A percentile compares a stretch with the other conserved stretches of the same genome.
These are phyloP conservation scores for Scytalidium sp. DNA, from an alignment of 2,329 filamentous ascomycete genomes.

Conservation along the genomic window DNA sequence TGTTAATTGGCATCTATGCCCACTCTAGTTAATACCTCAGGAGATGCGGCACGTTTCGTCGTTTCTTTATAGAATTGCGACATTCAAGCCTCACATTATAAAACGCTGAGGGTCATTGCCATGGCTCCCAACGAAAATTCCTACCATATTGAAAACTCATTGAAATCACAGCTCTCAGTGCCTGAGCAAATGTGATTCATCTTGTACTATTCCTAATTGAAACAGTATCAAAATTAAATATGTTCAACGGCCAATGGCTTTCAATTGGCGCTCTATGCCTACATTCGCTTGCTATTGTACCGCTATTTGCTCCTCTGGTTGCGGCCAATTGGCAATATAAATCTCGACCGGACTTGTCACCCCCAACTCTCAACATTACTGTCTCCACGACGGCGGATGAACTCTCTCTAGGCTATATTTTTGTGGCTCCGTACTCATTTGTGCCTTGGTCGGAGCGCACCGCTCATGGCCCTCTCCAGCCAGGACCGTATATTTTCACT, in stretches of 20 bases:
- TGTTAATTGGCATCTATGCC: no score
- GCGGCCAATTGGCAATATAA: constrained; percentile 42
- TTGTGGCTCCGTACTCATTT: constrained; percentile 31
- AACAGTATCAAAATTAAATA: neutral
- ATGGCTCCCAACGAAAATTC: neutral
- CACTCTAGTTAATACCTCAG: no score
- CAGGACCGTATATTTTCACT: neutral
- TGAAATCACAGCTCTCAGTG: neutral
- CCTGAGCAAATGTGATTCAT: neutral
- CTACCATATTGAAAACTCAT: neutral
- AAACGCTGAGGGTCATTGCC: neutral
- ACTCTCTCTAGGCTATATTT: constrained; percentile 39
- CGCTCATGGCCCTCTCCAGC: neutral
- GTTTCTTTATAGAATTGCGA: neutral
- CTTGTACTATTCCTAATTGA: neutral
- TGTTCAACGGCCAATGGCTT: no score
- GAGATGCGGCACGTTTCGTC: no score
- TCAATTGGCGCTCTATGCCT: no score
- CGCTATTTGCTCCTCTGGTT: neutral
- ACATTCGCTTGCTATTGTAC: neutral
- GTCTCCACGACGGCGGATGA: constrained; percentile 37
- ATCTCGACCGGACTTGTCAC: constrained; percentile 41
- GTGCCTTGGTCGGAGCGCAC: neutral
- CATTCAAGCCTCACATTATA: neutral
- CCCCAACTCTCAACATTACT: constrained; percentile 40